Conservation (phyloP, 2,329 filamentous ascomycete species). For the Hansfordia pulvinata region DNA sequence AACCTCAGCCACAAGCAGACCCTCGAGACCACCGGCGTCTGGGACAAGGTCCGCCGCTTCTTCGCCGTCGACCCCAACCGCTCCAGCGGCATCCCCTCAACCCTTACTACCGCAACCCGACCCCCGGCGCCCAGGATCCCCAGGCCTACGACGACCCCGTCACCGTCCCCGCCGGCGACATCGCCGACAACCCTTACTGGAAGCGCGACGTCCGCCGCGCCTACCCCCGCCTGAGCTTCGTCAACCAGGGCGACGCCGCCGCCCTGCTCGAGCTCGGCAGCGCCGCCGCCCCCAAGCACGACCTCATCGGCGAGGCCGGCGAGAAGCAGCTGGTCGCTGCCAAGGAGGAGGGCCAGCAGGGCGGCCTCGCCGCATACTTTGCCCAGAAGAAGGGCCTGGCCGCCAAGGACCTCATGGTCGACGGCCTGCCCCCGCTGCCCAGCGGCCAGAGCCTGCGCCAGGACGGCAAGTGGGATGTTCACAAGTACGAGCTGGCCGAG, state of each 20-base stretch:
- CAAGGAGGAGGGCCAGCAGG: conserved; percentile 59
- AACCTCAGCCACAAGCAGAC: conserved; percentile 71
- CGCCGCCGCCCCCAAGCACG: conserved; percentile 65
- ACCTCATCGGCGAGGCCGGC: conserved; percentile 64
- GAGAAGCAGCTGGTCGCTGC: conserved; percentile 57
- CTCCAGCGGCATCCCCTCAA: conserved; percentile 83
- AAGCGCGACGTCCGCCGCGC: conserved; percentile 77
- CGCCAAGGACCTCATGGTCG: conserved; percentile 49
- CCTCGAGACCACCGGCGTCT: conserved; percentile 77
- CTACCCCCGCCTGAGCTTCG: conserved; percentile 68
- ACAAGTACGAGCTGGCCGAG: conserved; percentile 50
- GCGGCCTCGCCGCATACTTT: conserved; percentile 60
- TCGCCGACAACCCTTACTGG: conserved; percentile 92
- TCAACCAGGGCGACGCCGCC: conserved; percentile 76
- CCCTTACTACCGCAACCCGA: conserved; percentile 78
- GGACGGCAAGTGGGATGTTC: conserved; percentile 45
- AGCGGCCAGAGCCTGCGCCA: conserved; percentile 46
- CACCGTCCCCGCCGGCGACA: conserved; percentile 70
- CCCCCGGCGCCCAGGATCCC: conserved; percentile 62
- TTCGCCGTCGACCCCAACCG: conserved; percentile 76
- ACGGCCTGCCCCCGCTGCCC: conserved; percentile 79
- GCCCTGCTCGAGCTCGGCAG: conserved; percentile 77
- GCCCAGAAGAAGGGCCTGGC: conserved; percentile 41
- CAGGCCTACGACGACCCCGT: conserved; percentile 67
- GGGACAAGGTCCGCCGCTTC: conserved; percentile 67